phyloP scores from a whole-genome alignment of 1,139 yeast genomes.

The Kazachstania sp. region DNA sequence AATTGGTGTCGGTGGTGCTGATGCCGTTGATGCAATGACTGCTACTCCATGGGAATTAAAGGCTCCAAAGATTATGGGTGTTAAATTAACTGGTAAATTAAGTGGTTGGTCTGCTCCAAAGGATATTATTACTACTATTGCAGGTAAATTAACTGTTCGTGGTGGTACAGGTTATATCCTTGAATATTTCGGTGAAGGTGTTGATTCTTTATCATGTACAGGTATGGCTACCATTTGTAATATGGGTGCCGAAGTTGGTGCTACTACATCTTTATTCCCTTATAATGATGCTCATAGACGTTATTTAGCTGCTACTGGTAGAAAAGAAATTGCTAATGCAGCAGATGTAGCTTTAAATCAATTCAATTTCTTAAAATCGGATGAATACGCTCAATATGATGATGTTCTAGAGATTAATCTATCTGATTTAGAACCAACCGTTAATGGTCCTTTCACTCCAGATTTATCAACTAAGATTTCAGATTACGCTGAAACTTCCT shows the following conservation, averaged over 20 bases:
- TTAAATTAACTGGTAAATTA: constrained; percentile 77
- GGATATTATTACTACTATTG: constrained; percentile 85
- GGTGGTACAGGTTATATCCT: constrained; percentile 97
- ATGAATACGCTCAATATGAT: constrained; percentile 76
- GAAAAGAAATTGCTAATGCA: constrained; percentile 72
- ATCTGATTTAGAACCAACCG: constrained; percentile 71
- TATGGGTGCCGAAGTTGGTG: constrained; percentile 99
- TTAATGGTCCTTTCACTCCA: constrained; percentile 93
- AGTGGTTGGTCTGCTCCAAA: constrained; percentile 94
- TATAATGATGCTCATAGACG: constrained; percentile 80
- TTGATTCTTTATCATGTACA: constrained; percentile 74
- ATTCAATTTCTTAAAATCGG: constrained; percentile 63
- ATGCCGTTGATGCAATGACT: constrained; percentile 93
- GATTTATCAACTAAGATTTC: constrained; percentile 85
- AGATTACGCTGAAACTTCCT: constrained; percentile 53
- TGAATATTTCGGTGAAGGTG: constrained; percentile 95
- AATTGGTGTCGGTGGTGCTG: constrained; percentile 98
- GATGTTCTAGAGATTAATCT: constrained; percentile 73
- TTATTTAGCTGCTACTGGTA: constrained; percentile 70
- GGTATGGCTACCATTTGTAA: constrained; percentile 99
- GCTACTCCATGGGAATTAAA: constrained; percentile 99
- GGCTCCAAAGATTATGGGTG: constrained; percentile 91
- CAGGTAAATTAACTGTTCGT: constrained; percentile 84
- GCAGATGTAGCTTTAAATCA: constrained; percentile 60
- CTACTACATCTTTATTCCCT: constrained; percentile 95